Evolutionary conservation across 306 rosid species (phyloP).

Genomic region (Citrullus amarus): DNA sequence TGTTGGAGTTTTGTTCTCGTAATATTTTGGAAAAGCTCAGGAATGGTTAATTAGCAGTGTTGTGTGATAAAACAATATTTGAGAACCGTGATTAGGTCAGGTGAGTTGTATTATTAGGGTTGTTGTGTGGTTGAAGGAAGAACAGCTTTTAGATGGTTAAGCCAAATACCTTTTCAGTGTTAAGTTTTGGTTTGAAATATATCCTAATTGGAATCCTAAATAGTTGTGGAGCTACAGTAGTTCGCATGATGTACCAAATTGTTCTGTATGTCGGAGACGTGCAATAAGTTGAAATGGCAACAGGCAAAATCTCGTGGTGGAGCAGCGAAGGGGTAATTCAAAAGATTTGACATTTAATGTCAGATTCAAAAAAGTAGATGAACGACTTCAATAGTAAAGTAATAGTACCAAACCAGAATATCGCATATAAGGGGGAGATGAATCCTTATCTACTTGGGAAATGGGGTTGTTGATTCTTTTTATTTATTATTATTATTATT

Average conservation of each 20-base stretch:
- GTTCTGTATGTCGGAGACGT: background rate
- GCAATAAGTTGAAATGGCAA: background rate
- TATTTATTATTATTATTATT: too few species aligned
- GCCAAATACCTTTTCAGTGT: background rate
- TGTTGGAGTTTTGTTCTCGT: too few species aligned
- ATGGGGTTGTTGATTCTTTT: background rate
- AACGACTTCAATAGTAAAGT: background rate
- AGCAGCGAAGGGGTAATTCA: background rate
- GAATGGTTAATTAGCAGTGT: background rate
- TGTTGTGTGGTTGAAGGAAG: background rate
- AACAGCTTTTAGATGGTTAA: background rate
- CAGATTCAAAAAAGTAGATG: background rate
- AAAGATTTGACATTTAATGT: constrained; percentile 1
- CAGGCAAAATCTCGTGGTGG: background rate
- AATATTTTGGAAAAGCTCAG: background rate
- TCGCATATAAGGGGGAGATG: background rate
- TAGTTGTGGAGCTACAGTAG: background rate
- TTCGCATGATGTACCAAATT: background rate
- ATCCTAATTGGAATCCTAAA: background rate
- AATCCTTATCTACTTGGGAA: background rate
- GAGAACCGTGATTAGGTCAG: background rate
- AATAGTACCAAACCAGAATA: background rate
- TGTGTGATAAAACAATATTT: background rate
- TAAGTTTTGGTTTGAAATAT: background rate
- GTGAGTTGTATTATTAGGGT: background rate